A percentile compares a stretch with the other conserved stretches of the same genome.
Conservation (phyloP, 495 filamentous ascomycete species). For the Penicillium daleae region DNA sequence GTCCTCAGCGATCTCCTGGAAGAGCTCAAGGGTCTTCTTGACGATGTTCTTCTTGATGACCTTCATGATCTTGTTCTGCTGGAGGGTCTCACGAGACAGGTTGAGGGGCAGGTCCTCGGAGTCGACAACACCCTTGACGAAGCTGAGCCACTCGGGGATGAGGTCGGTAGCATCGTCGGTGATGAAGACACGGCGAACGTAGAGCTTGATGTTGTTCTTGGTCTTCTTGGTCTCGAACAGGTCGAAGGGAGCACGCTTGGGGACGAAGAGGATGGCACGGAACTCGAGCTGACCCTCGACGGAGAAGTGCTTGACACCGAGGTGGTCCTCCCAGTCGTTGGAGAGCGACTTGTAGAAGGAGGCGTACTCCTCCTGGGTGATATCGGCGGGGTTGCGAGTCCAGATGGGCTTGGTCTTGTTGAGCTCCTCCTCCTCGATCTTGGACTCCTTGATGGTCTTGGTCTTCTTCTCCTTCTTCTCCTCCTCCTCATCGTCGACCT, state of each 20-base stretch:
- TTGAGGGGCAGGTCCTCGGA: slow-evolving; percentile 99
- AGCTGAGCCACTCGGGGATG: slow-evolving; percentile 98
- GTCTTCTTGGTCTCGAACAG: slow-evolving; percentile 99
- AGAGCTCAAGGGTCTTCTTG: slow-evolving; percentile 99
- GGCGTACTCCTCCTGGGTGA: slow-evolving; percentile 95
- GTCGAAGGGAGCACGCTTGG: slow-evolving; percentile 99
- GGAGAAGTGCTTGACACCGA: slow-evolving; percentile 99
- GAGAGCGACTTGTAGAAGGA: slow-evolving; percentile 99
- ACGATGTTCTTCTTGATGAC: slow-evolving; percentile 99
- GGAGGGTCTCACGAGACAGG: slow-evolving; percentile 98
- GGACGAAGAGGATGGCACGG: slow-evolving; percentile 98
- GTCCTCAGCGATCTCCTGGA: slow-evolving; percentile 97
- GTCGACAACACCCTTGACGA: slow-evolving; percentile 99
- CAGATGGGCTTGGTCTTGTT: slow-evolving; percentile 99
- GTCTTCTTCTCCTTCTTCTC: slow-evolving; percentile 86
- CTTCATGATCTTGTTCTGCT: slow-evolving; percentile 99
- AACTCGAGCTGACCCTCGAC: slow-evolving; percentile 99
- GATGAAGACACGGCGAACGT: slow-evolving; percentile 99
- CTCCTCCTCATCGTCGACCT: slow-evolving; percentile 84
- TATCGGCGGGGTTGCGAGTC: slow-evolving; percentile 97
- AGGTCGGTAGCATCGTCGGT: slow-evolving; percentile 98
- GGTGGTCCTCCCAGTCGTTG: slow-evolving; percentile 99
- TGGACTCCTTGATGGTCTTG: slow-evolving; percentile 98
- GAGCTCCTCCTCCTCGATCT: slow-evolving; percentile 98
- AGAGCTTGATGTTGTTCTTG: slow-evolving; percentile 99